These are phyloP conservation scores for Mycena filopes DNA, from an alignment of 768 basidiomycete genomes.

Conservation along the genomic window DNA sequence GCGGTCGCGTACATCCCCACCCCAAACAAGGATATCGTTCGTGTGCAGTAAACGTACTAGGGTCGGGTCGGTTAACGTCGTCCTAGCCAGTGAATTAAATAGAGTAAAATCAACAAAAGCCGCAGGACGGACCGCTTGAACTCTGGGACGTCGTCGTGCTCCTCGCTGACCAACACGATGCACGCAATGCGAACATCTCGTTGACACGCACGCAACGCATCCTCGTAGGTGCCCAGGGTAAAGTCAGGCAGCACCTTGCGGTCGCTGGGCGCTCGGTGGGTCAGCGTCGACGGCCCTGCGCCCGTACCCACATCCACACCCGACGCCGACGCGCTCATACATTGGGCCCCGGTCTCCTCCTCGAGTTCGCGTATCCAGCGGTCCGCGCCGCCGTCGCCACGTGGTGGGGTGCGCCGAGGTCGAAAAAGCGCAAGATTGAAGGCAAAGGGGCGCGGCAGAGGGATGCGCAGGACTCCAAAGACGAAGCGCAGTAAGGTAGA, in stretches of 20 bases:
- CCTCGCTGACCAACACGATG: conserved; percentile 84
- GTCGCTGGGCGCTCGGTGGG: conserved; percentile 46
- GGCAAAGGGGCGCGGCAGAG: conserved; percentile 65
- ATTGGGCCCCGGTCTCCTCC: conserved; percentile 84
- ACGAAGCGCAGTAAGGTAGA: conserved; percentile 72
- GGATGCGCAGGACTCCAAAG: conserved; percentile 73
- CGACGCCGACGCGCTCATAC: conserved; percentile 51
- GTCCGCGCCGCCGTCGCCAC: conserved; percentile 68
- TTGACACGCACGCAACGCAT: conserved; percentile 76
- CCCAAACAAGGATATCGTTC: conserved; percentile 89
- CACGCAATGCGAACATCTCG: conserved; percentile 80
- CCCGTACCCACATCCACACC: conserved; percentile 49
- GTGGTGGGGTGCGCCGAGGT: conserved; percentile 46
- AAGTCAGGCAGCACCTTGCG: conserved; percentile 81
- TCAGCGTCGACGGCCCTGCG: conserved; percentile 57
- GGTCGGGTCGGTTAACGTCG: conserved; percentile 78
- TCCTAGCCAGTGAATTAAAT: conserved; percentile 49
- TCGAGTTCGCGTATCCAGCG: conserved; percentile 85
- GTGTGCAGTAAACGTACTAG: conserved; percentile 77
- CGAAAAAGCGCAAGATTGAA: conserved; percentile 61
- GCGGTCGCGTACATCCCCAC: conserved; percentile 85
- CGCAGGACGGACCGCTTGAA: conserved; percentile 77
- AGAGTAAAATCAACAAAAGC: background rate
- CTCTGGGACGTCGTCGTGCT: conserved; percentile 88
- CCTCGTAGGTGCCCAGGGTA: conserved; percentile 82